Evolutionary conservation across 192 early-diverging fungal genomes (phyloP), one percentile per base, ranked within the genome.

Genomic region (Coemansia furcata): DNA sequence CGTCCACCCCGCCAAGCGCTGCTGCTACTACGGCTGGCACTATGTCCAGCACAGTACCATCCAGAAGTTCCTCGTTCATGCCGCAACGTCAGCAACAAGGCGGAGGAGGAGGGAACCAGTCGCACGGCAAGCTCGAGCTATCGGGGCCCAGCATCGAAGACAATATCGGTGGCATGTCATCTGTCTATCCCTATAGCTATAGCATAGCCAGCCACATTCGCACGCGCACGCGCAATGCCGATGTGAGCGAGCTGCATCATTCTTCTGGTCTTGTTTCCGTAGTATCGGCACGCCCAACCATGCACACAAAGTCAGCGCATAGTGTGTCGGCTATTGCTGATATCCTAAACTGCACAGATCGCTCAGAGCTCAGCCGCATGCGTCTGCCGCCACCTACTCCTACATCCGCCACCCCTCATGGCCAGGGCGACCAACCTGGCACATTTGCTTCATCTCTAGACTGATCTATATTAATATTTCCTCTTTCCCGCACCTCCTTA

Each of bases 321-420:
- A 82, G 79, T 37, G 79, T 82, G 58, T 82, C 79, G 54, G 67
- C 79, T n/a, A 82, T 82, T 26, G 74, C 79, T 29, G 79, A 82
- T 66, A 82, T 82, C 35, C 71, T 82, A 35, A 82, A 77, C 71
- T 82, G 79, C 72, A 82, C 79, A 35, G 79, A 82, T 44, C 73
- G 79, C 46, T 71, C 79, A n/a, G 74, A 82, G 64, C 79, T 82
- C 23, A 73, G 79, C 63, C 74, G 79, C 62, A 65, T 82, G 71
- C 79, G 79, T 33, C 62, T 82, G 49, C 79, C 79, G 3, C 79
- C 79, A 17, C 79, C 79, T 33, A 82, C 79, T 4, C 79, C 79
- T 35, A 82, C 79, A 5, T 37, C 71, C 9, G 50, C 50, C 50
- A 54, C 54, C 5, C 64, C 70, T 29, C 78, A 68, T 43, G 55